A percentile compares a stretch with the other conserved stretches of the same genome.
phyloP scores from a whole-genome alignment of 2,329 filamentous ascomycete species.

The Cadophora malorum region DNA sequence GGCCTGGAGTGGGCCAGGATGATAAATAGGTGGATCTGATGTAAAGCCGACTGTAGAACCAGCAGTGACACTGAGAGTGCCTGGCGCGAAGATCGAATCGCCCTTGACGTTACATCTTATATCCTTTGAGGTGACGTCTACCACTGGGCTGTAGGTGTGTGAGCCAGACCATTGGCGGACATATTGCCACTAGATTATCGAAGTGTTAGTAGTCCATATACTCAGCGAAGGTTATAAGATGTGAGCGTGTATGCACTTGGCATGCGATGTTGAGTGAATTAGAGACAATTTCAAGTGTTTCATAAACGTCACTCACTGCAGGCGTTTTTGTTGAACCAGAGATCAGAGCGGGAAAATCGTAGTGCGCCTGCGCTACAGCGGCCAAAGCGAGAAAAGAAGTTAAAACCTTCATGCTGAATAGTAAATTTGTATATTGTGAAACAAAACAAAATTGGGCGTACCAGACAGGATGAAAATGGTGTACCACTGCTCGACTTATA shows the following conservation, averaged over 20 bases:
- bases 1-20: conserved; percentile 39
- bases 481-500: conserved; percentile 14
- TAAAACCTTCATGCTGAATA: no score
- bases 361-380: conserved; percentile 37
- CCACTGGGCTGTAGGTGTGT: conserved; percentile 38
- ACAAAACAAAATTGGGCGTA: background rate
- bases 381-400: conserved; percentile 23
- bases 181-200: conserved; percentile 33
- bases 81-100: conserved; percentile 35
- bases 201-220: background rate
- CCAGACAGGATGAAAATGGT: background rate
- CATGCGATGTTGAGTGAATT: background rate
- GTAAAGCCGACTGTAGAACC: conserved; percentile 36
- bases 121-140: conserved; percentile 47
- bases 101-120: conserved; percentile 50
- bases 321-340: conserved; percentile 30
- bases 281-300: background rate
- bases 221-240: background rate
- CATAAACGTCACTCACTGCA: background rate
- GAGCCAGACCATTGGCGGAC: conserved; percentile 42
- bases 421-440: no score
- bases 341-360: conserved; percentile 37
- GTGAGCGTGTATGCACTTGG: background rate
- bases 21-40: conserved; percentile 40
- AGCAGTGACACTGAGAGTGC: conserved; percentile 39